These are phyloP conservation scores for Naegleria fowleri DNA, from an alignment of 208 protist species.

Conservation along the genomic window DNA sequence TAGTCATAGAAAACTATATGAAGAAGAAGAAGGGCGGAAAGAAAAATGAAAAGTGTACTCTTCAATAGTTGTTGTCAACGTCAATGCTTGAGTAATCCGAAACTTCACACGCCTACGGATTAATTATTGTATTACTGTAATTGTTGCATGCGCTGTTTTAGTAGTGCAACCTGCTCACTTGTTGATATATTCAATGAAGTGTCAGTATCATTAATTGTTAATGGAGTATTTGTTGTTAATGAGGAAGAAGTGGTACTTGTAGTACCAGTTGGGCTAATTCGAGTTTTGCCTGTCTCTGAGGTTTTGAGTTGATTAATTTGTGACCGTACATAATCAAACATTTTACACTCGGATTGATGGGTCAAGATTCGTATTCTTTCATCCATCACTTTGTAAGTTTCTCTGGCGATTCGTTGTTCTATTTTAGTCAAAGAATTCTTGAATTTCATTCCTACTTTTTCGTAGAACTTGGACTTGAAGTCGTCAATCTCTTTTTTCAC, in stretches of 20 bases:
- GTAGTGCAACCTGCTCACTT: background rate
- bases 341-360: background rate
- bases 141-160: background rate
- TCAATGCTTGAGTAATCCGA: no score
- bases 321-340: background rate
- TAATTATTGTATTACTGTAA: background rate
- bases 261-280: background rate
- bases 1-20: constrained; percentile 1
- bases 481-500: background rate
- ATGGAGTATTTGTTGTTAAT: background rate
- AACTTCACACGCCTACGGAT: background rate
- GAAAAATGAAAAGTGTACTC: background rate
- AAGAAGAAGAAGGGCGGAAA: background rate
- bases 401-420: background rate
- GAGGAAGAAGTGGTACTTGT: background rate
- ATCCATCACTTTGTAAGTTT: background rate
- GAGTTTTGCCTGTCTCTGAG: background rate
- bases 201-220: background rate
- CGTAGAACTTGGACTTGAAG: background rate
- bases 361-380: background rate
- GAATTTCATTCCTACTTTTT: background rate
- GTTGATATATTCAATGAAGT: background rate
- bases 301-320: background rate
- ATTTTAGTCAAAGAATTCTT: background rate
- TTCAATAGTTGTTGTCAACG: background rate